phyloP scores from a whole-genome alignment of 495 filamentous ascomycete genomes.

The Talaromyces wortmannii region DNA sequence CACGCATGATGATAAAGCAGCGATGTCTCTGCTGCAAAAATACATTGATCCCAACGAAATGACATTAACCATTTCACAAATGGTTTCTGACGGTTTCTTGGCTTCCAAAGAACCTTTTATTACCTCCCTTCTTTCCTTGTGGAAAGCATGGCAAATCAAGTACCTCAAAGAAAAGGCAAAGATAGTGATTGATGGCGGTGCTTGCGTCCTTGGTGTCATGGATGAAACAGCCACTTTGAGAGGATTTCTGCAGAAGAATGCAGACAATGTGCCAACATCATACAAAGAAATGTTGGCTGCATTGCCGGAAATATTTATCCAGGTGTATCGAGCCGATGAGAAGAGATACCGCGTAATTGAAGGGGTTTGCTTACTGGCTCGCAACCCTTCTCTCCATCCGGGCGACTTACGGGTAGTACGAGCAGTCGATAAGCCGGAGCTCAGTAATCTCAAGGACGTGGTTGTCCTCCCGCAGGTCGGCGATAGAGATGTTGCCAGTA shows the following conservation, averaged over 20 bases:
- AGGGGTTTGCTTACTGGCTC: slow-evolving; percentile 75
- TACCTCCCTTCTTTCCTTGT: slow-evolving; percentile 63
- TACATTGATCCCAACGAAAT: slow-evolving; percentile 83
- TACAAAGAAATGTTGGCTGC: slow-evolving; percentile 30
- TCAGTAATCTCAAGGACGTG: slow-evolving; percentile 73
- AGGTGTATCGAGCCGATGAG: slow-evolving; percentile 53
- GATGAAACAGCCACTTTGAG: slow-evolving; percentile 75
- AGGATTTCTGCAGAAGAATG: slow-evolving; percentile 50
- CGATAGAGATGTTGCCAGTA: slow-evolving; percentile 77
- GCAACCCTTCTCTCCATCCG: slow-evolving; percentile 92
- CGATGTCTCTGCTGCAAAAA: slow-evolving; percentile 57
- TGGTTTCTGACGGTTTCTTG: slow-evolving; percentile 81
- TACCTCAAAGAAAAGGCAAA: slow-evolving; percentile 88
- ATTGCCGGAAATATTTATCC: slow-evolving; percentile 85
- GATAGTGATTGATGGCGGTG: slow-evolving; percentile 73
- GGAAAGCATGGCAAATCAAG: slow-evolving; percentile 79
- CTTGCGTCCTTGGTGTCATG: slow-evolving; percentile 81
- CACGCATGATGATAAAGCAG: slow-evolving; percentile 55
- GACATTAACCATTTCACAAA: slow-evolving; percentile 62
- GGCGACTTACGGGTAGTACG: slow-evolving; percentile 86
- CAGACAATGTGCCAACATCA: slow-evolving; percentile 14
- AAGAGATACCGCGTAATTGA: slow-evolving; percentile 58
- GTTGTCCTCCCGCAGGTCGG: slow-evolving; percentile 82
- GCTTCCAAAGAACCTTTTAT: slow-evolving; percentile 70
- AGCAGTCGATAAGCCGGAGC: slow-evolving; percentile 67